Conservation (phyloP, 2,329 filamentous ascomycete genomes). For the Monilinia vaccinii-corymbosi region DNA sequence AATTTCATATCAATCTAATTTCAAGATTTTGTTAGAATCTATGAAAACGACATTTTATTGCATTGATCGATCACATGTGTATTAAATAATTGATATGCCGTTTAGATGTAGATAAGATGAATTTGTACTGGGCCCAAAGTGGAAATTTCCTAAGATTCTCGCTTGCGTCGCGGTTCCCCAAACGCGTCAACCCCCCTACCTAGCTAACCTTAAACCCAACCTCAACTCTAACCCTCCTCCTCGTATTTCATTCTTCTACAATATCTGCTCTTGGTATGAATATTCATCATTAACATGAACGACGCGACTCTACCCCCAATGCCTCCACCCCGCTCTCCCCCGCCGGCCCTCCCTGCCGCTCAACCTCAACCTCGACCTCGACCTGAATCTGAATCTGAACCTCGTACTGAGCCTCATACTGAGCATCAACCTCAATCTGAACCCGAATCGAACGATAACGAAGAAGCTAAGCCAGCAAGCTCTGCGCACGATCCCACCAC, state of each 20-base stretch:
- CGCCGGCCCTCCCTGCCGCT: constrained; percentile 12
- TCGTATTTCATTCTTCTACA: not conserved
- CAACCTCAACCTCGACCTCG: not conserved
- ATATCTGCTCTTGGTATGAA: not conserved
- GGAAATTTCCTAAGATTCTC: constrained; percentile 2
- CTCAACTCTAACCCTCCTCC: not conserved
- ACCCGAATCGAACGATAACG: constrained; percentile 14
- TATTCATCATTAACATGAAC: constrained; percentile 20
- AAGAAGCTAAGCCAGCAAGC: constrained; percentile 16
- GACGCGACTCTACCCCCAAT: constrained; percentile 27
- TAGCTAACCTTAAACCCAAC: not conserved
- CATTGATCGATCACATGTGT: not conserved
- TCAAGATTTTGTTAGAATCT: not conserved
- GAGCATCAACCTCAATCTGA: not conserved
- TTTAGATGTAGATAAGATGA: not conserved
- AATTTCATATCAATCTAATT: not conserved
- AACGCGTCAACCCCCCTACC: constrained; percentile 7
- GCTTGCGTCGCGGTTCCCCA: constrained; percentile 12
- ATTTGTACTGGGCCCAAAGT: constrained; percentile 1
- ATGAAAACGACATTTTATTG: not conserved
- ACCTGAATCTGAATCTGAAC: no score
- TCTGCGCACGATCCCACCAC: constrained; percentile 15
- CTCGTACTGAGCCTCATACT: not conserved
- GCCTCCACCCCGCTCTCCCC: constrained; percentile 21
- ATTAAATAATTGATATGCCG: not conserved